A percentile compares a stretch with the other conserved stretches of the same genome.
Evolutionary conservation across 805 yeast species (phyloP).

Genomic region (Saturnispora besseyi): DNA sequence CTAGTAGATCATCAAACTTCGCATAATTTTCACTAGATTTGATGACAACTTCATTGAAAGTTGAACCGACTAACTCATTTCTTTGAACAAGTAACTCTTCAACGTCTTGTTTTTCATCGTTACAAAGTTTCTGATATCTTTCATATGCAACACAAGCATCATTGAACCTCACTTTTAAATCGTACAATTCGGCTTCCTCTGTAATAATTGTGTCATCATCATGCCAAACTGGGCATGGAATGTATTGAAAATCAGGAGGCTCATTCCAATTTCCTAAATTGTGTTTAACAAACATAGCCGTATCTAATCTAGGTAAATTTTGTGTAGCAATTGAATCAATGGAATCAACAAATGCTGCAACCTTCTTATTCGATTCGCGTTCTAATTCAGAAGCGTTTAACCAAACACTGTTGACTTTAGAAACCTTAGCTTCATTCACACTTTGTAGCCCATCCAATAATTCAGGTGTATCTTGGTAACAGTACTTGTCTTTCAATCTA

Average conservation of each 20-base stretch:
- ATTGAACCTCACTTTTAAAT: conserved; percentile 45
- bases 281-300: conserved; percentile 89
- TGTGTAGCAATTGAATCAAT: conserved; percentile 52
- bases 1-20: conserved; percentile 44
- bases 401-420: conserved; percentile 61
- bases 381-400: conserved; percentile 55
- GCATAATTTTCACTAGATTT: conserved; percentile 30
- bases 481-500: conserved; percentile 85
- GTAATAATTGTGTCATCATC: conserved; percentile 76
- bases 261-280: conserved; percentile 71
- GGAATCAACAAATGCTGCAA: conserved; percentile 37
- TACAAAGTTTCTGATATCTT: conserved; percentile 33
- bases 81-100: conserved; percentile 33
- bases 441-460: conserved; percentile 77
- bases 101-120: conserved; percentile 40
- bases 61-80: conserved; percentile 25
- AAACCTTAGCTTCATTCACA: conserved; percentile 69
- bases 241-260: conserved; percentile 75
- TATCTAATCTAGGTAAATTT: conserved; percentile 67
- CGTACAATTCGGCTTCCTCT: conserved; percentile 46
- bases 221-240: conserved; percentile 93
- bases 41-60: conserved; percentile 31
- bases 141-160: conserved; percentile 31
- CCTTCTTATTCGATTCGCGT: conserved; percentile 34
- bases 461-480: conserved; percentile 89